Base-by-base conservation (phyloP, 176 grass and related monocot species). In the Cenchrus purpureus region DNA sequence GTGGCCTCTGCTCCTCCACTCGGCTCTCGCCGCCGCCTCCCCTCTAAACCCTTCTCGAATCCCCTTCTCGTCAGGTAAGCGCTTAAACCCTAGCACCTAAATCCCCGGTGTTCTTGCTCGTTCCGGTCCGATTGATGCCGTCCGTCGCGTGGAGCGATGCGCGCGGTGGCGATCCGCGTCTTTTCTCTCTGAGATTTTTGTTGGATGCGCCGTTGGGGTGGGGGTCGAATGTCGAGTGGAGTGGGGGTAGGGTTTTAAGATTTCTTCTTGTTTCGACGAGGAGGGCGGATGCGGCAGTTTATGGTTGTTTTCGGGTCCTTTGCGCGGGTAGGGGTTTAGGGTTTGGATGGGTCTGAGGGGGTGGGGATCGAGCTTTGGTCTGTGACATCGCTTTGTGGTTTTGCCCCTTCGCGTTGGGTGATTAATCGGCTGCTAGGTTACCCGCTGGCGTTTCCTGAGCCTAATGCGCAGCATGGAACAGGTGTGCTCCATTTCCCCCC, bases 71-170 rank as follows among this genome's bases (percentile, higher is more conserved):
- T 65, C 87, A 74, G 87, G 82, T 89, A 20, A 16, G 68, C 71
- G 4, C 53, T 89, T 89, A 85, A 85, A 81, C 71, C 86, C 82
- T 89, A 70, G 31, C 31, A 7, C 2, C 12, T 3, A 52, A 28
- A 7, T 48, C 7, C 1, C 1, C 12, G 10, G 5, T 63, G 43
- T 8, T 80, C 12, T 28, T 5, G 17, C 16, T 12, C 5, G 3
- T 1, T 15, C 37, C 5, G 4, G 2, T 2, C 32, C 1, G 56
- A 40, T 40, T 40, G 37, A 40, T 42, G 32, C 28, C 43, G 34
- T 75, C 53, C 4, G 10, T 44, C 20, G 17, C 14, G 28, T 3
- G 73, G 12, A 25, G 55, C 16, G 62, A 22, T 14, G 2, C 0
- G 42, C 22, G 45, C 25, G 4, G 10, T 29, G 10, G 11, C 40